A percentile compares a stretch with the other conserved stretches of the same genome.
Evolutionary conservation across 148 eudicot genomes (phyloP).

Genomic region (Amaranthus hypochondriacus): DNA sequence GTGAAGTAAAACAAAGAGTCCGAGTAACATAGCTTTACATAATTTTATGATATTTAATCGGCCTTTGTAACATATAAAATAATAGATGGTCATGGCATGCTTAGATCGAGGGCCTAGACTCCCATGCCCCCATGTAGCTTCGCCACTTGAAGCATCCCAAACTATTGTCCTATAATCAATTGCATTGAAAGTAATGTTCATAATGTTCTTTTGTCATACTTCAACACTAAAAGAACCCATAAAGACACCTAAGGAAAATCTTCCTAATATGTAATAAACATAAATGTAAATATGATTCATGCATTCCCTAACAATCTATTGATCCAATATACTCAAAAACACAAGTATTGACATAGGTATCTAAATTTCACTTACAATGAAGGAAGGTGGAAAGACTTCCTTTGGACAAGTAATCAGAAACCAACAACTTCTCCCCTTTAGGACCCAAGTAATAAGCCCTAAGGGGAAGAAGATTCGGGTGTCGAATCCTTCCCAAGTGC

Average conservation of each 20-base stretch:
- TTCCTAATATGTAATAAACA: not conserved
- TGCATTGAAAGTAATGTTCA: no score
- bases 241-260: not conserved
- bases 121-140: no score
- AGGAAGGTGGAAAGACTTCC: constrained; percentile 88
- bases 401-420: constrained; percentile 66
- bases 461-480: constrained; percentile 68
- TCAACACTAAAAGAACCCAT: no score
- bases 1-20: no score
- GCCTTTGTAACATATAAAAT: no score
- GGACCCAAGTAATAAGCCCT: constrained; percentile 89
- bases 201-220: no score
- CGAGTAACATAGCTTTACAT: no score
- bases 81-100: no score
- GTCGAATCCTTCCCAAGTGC: constrained; percentile 74
- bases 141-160: no score
- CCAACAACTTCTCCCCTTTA: constrained; percentile 90
- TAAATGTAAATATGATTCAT: not conserved
- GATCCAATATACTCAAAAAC: not conserved
- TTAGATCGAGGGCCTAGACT: no score
- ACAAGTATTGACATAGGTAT: not conserved
- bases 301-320: not conserved
- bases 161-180: no score
- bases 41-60: no score
- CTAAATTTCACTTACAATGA: constrained; percentile 51